phyloP scores from a whole-genome alignment of 2,329 filamentous ascomycete genomes.

The Colletotrichum musicola region DNA sequence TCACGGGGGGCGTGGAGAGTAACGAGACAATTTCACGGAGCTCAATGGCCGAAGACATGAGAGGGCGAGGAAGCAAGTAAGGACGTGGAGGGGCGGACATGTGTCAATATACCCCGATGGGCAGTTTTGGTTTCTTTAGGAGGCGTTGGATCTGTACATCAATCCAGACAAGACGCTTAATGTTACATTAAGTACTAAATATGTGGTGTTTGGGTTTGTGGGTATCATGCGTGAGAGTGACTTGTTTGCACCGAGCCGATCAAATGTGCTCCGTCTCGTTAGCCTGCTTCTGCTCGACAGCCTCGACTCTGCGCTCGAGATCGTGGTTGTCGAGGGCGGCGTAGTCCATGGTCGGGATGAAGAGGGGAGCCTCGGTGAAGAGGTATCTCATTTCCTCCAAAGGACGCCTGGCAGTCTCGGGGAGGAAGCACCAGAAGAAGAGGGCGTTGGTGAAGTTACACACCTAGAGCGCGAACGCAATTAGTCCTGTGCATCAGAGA shows the following conservation, averaged over 20 bases:
- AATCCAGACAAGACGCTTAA: background rate
- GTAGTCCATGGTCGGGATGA: constrained; percentile 70
- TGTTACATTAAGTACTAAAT: constrained; percentile 18
- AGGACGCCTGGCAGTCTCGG: constrained; percentile 73
- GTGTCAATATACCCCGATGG: background rate
- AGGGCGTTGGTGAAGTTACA: constrained; percentile 69
- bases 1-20: background rate
- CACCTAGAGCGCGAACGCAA: constrained; percentile 46
- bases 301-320: constrained; percentile 69
- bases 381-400: constrained; percentile 78
- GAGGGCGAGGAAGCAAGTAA: background rate
- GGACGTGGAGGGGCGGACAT: background rate
- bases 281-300: constrained; percentile 65
- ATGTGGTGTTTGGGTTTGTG: background rate
- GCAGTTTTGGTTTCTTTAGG: background rate
- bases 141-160: background rate
- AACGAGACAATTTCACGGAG: background rate
- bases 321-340: constrained; percentile 58
- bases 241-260: background rate
- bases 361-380: constrained; percentile 73
- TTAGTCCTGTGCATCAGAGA: background rate
- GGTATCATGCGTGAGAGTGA: constrained; percentile 1
- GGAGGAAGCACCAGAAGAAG: constrained; percentile 73
- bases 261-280: constrained; percentile 26
- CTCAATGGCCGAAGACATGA: too few relatives aligned